These are phyloP conservation scores for Tremellales sp. DNA, from an alignment of 1,284 basidiomycete genomes.

Conservation along the genomic window DNA sequence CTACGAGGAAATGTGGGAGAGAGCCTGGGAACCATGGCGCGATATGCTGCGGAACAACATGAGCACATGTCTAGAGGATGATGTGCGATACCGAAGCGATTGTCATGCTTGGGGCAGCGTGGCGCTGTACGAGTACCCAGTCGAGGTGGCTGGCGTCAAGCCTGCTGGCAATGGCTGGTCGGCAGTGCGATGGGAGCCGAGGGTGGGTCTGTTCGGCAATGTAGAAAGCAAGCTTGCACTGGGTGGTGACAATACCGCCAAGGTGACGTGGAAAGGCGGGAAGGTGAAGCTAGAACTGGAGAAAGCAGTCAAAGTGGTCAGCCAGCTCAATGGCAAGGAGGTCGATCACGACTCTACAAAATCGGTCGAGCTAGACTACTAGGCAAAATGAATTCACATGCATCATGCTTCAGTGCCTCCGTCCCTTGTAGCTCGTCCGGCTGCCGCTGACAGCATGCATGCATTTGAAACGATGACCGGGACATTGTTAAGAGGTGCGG, in stretches of 20 bases:
- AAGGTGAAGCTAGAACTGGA: slow-evolving; percentile 7
- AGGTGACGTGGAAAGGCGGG: slow-evolving; percentile 13
- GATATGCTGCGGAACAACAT: slow-evolving; percentile 22
- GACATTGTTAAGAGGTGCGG: background rate
- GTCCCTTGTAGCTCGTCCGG: background rate
- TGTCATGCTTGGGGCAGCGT: slow-evolving; percentile 32
- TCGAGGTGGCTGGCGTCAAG: slow-evolving; percentile 24
- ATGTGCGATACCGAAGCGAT: slow-evolving; percentile 28
- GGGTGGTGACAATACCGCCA: slow-evolving; percentile 18
- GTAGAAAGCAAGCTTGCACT: slow-evolving; percentile 17
- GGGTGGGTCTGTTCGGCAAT: slow-evolving; percentile 6
- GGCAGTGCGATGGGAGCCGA: slow-evolving; percentile 15
- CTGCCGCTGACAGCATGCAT: background rate
- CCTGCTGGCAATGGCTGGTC: slow-evolving; percentile 20
- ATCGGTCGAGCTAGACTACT: too few relatives aligned
- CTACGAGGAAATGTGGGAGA: slow-evolving; percentile 14
- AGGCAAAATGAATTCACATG: too few relatives aligned
- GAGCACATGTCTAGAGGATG: slow-evolving; percentile 33
- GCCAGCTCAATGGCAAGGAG: too few relatives aligned
- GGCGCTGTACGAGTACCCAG: slow-evolving; percentile 25
- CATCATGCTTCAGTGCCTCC: background rate
- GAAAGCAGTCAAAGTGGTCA: slow-evolving; percentile 8
- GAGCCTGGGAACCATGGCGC: slow-evolving; percentile 17
- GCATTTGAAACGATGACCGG: background rate
- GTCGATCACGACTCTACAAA: too few relatives aligned